Conservation (phyloP, 1,139 yeast genomes). For the Geotrichum cucujoidarum region DNA sequence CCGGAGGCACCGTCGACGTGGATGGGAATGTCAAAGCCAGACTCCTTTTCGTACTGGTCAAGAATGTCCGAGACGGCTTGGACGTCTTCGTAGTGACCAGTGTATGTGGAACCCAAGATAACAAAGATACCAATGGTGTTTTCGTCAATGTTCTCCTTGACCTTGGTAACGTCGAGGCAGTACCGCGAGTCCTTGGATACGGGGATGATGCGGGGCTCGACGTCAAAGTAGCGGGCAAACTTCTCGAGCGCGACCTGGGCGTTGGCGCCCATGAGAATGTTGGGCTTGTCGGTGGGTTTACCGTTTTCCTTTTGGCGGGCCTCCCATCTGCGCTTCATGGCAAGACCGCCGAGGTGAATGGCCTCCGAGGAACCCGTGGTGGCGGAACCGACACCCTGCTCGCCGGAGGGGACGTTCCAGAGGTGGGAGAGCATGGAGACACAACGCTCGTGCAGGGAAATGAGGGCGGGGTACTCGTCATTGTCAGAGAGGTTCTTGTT, state of each 20-base stretch:
- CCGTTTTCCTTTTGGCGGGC: constrained; percentile 56
- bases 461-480: constrained; percentile 85
- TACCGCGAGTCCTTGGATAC: constrained; percentile 58
- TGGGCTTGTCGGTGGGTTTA: constrained; percentile 60
- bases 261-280: constrained; percentile 89
- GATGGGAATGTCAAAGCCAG: constrained; percentile 66
- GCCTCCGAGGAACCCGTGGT: constrained; percentile 95
- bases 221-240: constrained; percentile 90
- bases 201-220: constrained; percentile 72
- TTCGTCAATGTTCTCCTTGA: constrained; percentile 21
- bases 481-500: constrained; percentile 88
- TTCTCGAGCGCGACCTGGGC: constrained; percentile 94
- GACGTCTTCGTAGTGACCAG: constrained; percentile 87
- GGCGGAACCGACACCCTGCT: constrained; percentile 73
- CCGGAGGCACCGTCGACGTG: constrained; percentile 96
- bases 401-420: constrained; percentile 68
- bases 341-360: constrained; percentile 86
- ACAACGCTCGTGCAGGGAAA: constrained; percentile 77
- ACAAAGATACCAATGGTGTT: constrained; percentile 91
- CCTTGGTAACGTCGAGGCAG: constrained; percentile 32
- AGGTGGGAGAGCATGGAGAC: constrained; percentile 70
- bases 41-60: constrained; percentile 64
- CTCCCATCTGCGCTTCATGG: constrained; percentile 89
- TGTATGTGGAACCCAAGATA: constrained; percentile 84
- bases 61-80: constrained; percentile 53